Base-by-base conservation (phyloP, 306 rosid genomes). In the Chamaecrista fasciculata region DNA sequence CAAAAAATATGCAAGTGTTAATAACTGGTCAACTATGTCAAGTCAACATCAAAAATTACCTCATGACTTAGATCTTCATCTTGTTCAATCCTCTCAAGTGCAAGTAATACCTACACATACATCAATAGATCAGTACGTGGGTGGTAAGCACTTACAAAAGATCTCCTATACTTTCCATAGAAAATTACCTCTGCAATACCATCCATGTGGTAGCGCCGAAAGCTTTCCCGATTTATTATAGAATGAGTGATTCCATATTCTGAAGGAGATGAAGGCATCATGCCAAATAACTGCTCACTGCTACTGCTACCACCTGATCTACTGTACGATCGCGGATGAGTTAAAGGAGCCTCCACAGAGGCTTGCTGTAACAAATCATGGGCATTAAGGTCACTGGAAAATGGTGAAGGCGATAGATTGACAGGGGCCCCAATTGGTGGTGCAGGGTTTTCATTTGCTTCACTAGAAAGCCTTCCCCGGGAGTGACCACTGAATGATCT, bases 21-120 rank as follows among this genome's bases (percentile, higher is more conserved):
- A 40, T 40, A 66, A 70, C 59, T 25, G 71, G 19, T 25, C 37
- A 51, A 39, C 34, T 52, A 55, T 12, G 26, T 34, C 51, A 69
- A 66, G 34, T 47, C 20, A 63, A 69, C 29, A 48, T 42, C 16
- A 40, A 62, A 63, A 66, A 66, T 18, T 77, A 95, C 99, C 97
- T 95, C 99, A 66, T 91, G 90, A 36, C 97, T 72, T 26, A 95
- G 89, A 71, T 91, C 99, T 65, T 84, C 99, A 81, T 95, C 96
- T 42, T 95, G 92, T 80, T 89, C 99, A 70, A 91, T 89, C 79
- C 97, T 91, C 86, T 91, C 96, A 25, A 95, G 92, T 8, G 97
- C 95, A 82, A 87, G 66, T 76, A 95, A 81, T 47, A 91, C 87
- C 99, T 95, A 74, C 69, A n/a, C n/a, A 85, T 49, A 55, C 23